phyloP scores from a whole-genome alignment of 331 rosid species.

The Cydonia oblonga region DNA sequence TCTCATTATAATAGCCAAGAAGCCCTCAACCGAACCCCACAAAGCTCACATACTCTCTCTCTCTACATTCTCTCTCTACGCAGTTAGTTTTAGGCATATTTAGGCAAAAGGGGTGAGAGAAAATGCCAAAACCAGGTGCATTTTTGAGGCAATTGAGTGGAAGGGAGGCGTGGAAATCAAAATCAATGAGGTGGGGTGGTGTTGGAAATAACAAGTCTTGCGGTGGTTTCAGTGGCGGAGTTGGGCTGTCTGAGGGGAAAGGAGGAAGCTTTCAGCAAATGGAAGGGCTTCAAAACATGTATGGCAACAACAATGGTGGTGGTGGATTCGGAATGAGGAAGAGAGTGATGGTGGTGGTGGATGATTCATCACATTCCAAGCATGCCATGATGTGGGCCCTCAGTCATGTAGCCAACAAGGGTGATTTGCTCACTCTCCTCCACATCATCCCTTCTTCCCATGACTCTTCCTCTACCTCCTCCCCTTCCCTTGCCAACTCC shows the following conservation, averaged over 20 bases:
- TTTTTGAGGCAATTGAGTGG: slow-evolving; percentile 50
- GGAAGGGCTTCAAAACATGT: slow-evolving; percentile 51
- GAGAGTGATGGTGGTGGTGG: slow-evolving; percentile 90
- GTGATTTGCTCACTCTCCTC: slow-evolving; percentile 79
- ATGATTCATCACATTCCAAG: slow-evolving; percentile 56
- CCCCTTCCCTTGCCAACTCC: slow-evolving; percentile 57
- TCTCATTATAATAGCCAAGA: slow-evolving; percentile 22
- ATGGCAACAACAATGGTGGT: slow-evolving; percentile 18
- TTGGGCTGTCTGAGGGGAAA: slow-evolving; percentile 15
- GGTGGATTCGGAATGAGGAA: slow-evolving; percentile 40
- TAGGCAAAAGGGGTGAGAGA: background rate
- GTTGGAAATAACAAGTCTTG: slow-evolving; percentile 9
- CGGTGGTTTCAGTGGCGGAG: background rate
- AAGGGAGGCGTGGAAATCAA: slow-evolving; percentile 53
- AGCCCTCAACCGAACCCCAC: slow-evolving; percentile 13
- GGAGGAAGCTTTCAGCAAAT: slow-evolving; percentile 31
- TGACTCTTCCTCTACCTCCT: slow-evolving; percentile 18
- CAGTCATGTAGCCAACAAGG: slow-evolving; percentile 59
- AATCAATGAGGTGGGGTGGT: slow-evolving; percentile 54
- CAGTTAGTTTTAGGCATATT: background rate
- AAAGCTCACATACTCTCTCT: background rate
- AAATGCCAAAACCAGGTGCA: slow-evolving; percentile 41
- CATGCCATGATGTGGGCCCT: slow-evolving; percentile 98
- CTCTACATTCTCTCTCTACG: background rate
- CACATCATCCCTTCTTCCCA: slow-evolving; percentile 41